phyloP scores from a whole-genome alignment of 768 basidiomycete genomes.

The Suillus subalutaceus region DNA sequence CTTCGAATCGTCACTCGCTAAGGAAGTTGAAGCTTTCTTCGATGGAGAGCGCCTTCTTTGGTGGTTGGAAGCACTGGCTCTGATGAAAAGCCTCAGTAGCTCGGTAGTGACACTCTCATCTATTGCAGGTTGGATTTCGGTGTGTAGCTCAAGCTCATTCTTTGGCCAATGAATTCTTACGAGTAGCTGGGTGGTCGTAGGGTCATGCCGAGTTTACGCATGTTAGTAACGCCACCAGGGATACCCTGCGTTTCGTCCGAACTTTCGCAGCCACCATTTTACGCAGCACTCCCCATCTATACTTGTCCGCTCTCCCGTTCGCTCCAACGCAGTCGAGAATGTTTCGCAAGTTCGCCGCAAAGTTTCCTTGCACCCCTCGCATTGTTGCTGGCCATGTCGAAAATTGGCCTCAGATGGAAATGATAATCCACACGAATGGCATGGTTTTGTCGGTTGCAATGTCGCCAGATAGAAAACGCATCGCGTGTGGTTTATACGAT shows the following conservation, averaged over 20 bases:
- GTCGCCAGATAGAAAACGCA: background rate
- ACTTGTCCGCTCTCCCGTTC: too few species aligned
- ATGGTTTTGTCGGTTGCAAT: too few species aligned
- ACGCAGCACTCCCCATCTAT: too few species aligned
- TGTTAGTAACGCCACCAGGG: background rate
- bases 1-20: conserved; percentile 5
- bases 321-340: conserved; percentile 25
- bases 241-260: too few species aligned
- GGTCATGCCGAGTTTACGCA: conserved; percentile 4
- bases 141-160: background rate
- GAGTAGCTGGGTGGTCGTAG: background rate
- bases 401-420: conserved; percentile 6
- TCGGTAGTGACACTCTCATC: background rate
- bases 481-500: conserved; percentile 14
- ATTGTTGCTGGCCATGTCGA: background rate
- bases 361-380: background rate
- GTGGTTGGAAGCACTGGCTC: background rate
- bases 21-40: conserved; percentile 25
- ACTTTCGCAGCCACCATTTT: too few species aligned
- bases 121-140: background rate
- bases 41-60: conserved; percentile 12
- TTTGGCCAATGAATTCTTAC: background rate
- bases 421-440: too few species aligned
- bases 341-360: conserved; percentile 18
- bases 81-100: conserved; percentile 21